These are phyloP conservation scores for Talaromyces amestolkiae DNA, from an alignment of 2,329 filamentous ascomycete genomes.

Conservation along the genomic window DNA sequence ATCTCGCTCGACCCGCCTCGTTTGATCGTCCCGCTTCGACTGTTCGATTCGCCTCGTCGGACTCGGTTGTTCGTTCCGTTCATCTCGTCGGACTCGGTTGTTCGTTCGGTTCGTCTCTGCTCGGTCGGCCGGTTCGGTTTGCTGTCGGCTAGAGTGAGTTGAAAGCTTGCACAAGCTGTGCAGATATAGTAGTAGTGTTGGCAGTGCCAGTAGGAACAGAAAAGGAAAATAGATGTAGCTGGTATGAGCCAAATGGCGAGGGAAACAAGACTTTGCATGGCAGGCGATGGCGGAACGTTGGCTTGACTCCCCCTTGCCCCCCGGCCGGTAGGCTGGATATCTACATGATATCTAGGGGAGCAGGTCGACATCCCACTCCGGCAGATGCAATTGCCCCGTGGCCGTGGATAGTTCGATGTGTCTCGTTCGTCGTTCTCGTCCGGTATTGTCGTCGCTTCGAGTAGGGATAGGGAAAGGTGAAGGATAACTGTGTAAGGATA, in stretches of 20 bases:
- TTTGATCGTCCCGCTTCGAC: background rate
- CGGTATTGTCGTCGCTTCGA: background rate
- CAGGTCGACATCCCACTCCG: background rate
- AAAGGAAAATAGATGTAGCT: background rate
- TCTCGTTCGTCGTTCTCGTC: background rate
- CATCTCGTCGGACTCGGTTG: background rate
- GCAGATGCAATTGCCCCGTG: background rate
- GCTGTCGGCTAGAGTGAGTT: background rate
- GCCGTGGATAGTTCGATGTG: background rate
- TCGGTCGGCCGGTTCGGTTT: background rate
- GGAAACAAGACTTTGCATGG: background rate
- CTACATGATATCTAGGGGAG: background rate
- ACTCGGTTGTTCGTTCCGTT: background rate
- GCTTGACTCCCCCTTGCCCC: background rate
- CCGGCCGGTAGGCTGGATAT: background rate
- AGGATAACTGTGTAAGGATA: background rate
- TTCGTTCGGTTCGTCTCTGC: background rate
- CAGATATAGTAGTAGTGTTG: background rate
- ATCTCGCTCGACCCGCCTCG: background rate
- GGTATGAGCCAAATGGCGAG: background rate
- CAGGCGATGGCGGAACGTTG: background rate
- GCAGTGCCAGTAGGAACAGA: background rate
- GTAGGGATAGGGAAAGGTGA: background rate
- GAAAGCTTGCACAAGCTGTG: background rate
- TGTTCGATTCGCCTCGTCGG: background rate